Evolutionary conservation across 2,329 filamentous ascomycete genomes (phyloP), one percentile per base, ranked within the genome.

Genomic region (Setomelanomma holmii): DNA sequence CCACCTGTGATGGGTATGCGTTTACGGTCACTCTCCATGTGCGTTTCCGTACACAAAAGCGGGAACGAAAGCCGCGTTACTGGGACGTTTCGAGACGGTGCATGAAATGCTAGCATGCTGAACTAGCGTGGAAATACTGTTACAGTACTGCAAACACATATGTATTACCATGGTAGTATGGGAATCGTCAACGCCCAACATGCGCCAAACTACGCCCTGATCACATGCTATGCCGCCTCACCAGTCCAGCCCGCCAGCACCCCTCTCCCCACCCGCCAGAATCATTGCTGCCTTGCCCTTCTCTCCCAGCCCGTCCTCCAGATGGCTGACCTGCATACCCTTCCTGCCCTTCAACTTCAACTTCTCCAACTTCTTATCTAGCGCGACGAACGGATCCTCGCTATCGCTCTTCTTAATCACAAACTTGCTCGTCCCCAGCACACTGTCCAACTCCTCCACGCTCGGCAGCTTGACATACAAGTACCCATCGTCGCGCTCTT

Each of bases 391-490:
- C 14, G 83, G 82, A 70, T 81, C 78, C 6, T 68, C 67, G 14
- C 76, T 80, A 74, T 95, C 91, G 1, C 82, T 88, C 74, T 88
- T 89, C 77, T 82, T 88, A 16, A 96, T 86, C 76, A 84, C 89
- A 86, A 90, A 96, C 76, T 85, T 88, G 64, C 81, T 80, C 0
- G 91, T 96, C 0, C 91, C 91, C 22, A 96, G 78, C 49, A 90
- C 84, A 1, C 82, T 82, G 71, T 96, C 92, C 39, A 96, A 79
- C 76, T 96, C 92, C 46, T 88, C 87, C 0, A 93, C 82, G 0
- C 90, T 88, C 17, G 92, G 92, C 22, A 96, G 79, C 75, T 89
- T 89, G 56, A 96, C 75, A 73, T 95, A 93, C 2, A 96, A 82
- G 82, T 86, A 85, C 0, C 89, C 90, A 71, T 95, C 91, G 0